Evolutionary conservation across 768 basidiomycete species (phyloP), one percentile per base, ranked within the genome.

Genomic region (Auricularia cornea): DNA sequence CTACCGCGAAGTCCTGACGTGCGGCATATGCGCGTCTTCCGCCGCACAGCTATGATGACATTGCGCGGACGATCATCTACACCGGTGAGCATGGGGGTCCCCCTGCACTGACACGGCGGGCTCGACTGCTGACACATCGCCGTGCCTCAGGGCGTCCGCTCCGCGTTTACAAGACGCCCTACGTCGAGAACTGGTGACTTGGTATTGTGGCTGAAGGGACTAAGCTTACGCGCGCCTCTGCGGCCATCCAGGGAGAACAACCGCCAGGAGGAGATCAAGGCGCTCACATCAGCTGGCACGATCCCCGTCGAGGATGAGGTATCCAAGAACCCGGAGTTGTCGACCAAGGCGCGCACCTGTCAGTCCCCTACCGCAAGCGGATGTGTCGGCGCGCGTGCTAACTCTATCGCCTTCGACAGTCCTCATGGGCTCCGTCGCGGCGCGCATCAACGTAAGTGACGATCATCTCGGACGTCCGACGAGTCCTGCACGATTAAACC

Each of bases 371-470:
- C 35, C 35, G 35, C 35, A 38, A 16, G 41, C 48, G 62, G 40
- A 62, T 32, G 20, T 61, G 31, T 64, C 61, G 33, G 20, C 54
- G 12, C 20, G 48, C 44, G 40, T 59, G 20, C 23, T n/a, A 30
- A 33, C 51, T 59, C 57, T 40, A 5, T 61, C 26, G 29, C 63
- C 59, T n/a, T n/a, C n/a, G 62, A 29, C 59, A 89, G 88, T 87
- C 86, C 72, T 90, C 26, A 90, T 90, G 87, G 89, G 89, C 23
- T 86, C 84, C 66, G 87, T 90, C 2, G 89, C 88, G 29, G 89
- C 83, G 28, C 81, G 86, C 28, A 87, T 91, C 65, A 78, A 83
- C 59, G 84, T 84, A 63, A 56, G 81, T 75, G 18, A 40, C 12
- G 29, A 62, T 64, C 30, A 33, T 51, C 18, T 35, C 35, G 35